Base-by-base conservation (phyloP, 495 filamentous ascomycete genomes). In the Thermochaetoides thermophila region DNA sequence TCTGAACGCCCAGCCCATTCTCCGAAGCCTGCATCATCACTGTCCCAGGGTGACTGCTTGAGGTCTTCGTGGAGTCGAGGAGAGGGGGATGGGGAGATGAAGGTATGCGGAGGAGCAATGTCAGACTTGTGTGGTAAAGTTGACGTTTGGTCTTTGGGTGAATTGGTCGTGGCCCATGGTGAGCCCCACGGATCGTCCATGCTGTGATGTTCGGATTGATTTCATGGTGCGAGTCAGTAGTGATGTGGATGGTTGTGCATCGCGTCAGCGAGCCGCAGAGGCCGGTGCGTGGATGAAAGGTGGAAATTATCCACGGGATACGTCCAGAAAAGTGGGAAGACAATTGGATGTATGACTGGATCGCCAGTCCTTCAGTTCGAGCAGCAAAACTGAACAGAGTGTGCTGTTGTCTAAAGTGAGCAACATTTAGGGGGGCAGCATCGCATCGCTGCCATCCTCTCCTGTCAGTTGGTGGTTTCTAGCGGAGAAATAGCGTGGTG, bases 101-200 rank as follows among this genome's bases (percentile, higher is more conserved):
- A 58, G 27, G 57, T 60, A 35, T 49, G 56, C 17, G 60, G 60
- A 2, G 57, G 59, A 17, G 59, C 60, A 19, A 66, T 53, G 12
- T 57, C 48, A 18, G 46, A 42, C 20, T 59, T 56, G 17, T 46
- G 31, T 6, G 49, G 53, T n/a, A 52, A 55, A 6, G 53, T 38
- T 8, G 38, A 40, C 4, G 41, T 50, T 16, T 32, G 35, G 29
- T 55, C 46, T 45, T 53, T 39, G 45, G 50, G 43, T 18, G 38
- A 19, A 20, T 61, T 54, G 42, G 55, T 37, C 29, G 53, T 43
- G 32, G 57, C 53, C 62, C 62, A 66, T 49, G 62, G 62, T 42
- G 60, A 64, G 50, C 64, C 61, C 66, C 66, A 71, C 45, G 66
- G 64, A 65, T 69, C 65, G 54, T 71, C 66, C 66, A 71, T 71